Conservation (phyloP, 2,329 filamentous ascomycete species). For the Lecanoromycetidae sp. region DNA sequence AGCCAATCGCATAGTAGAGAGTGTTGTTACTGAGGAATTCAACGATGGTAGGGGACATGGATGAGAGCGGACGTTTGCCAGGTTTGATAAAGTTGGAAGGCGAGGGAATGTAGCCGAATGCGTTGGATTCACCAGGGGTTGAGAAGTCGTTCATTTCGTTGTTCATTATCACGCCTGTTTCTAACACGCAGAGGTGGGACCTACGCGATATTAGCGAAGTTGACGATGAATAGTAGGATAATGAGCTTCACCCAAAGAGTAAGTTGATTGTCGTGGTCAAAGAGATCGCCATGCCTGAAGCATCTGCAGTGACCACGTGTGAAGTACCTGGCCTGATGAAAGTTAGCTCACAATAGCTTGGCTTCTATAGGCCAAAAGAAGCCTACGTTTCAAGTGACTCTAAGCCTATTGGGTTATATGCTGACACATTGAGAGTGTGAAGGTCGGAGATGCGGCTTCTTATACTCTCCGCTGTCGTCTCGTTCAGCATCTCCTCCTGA, state of each 20-base stretch:
- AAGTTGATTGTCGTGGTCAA: slow-evolving; percentile 82
- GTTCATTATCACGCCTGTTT: slow-evolving; percentile 69
- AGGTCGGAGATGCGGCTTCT: slow-evolving; percentile 58
- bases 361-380: neutral
- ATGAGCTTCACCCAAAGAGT: slow-evolving; percentile 58
- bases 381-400: slow-evolving; percentile 52
- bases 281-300: slow-evolving; percentile 61
- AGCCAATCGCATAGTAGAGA: slow-evolving; percentile 59
- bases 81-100: slow-evolving; percentile 71
- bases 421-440: slow-evolving; percentile 56
- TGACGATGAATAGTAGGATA: neutral
- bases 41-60: slow-evolving; percentile 67
- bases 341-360: neutral
- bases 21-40: slow-evolving; percentile 49
- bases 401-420: slow-evolving; percentile 58
- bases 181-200: slow-evolving; percentile 62
- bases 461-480: slow-evolving; percentile 46
- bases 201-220: neutral
- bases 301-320: slow-evolving; percentile 53
- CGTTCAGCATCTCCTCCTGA: slow-evolving; percentile 56
- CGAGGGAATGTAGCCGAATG: slow-evolving; percentile 73
- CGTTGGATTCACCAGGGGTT: slow-evolving; percentile 63
- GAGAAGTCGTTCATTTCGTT: slow-evolving; percentile 63
- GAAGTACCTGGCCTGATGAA: slow-evolving; percentile 37
- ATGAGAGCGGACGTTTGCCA: slow-evolving; percentile 70